Evolutionary conservation across 352 stramenopile genomes (phyloP).

Genomic region (Globisporangium spinosum): DNA sequence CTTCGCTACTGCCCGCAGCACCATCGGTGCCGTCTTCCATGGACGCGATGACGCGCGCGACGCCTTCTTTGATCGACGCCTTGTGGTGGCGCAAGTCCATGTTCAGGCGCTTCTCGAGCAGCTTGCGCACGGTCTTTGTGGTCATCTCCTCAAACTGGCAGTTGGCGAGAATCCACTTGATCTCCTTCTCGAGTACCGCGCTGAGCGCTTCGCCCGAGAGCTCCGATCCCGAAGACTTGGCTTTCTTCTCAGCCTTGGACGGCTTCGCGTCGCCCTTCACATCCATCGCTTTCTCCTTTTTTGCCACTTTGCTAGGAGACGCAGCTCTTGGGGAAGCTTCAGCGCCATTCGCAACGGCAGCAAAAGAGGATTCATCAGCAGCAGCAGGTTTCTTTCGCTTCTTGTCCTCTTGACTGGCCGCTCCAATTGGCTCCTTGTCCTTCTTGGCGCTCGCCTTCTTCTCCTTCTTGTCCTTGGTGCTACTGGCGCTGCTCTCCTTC

Average conservation of each 20-base stretch:
- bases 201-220: constrained; percentile 44
- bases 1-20: neutral
- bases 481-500: constrained; percentile 27
- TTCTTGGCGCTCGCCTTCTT: constrained; percentile 35
- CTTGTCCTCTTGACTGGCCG: constrained; percentile 25
- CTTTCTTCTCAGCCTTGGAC: constrained; percentile 6
- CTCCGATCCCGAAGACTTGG: constrained; percentile 10
- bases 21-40: constrained; percentile 53
- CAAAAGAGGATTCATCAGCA: neutral
- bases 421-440: constrained; percentile 7
- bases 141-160: constrained; percentile 83
- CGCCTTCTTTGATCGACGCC: constrained; percentile 67
- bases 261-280: constrained; percentile 29
- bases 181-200: constrained; percentile 67
- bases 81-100: constrained; percentile 78
- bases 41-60: constrained; percentile 68
- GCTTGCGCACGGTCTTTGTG: constrained; percentile 73
- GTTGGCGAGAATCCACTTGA: constrained; percentile 74
- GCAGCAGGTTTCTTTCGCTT: constrained; percentile 22
- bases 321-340: neutral
- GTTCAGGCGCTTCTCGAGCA: constrained; percentile 62
- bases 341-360: neutral
- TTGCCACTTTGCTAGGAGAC: constrained; percentile 37
- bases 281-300: constrained; percentile 33
- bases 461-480: constrained; percentile 29